phyloP scores from a whole-genome alignment of 768 basidiomycete genomes.

The Suillus subluteus region DNA sequence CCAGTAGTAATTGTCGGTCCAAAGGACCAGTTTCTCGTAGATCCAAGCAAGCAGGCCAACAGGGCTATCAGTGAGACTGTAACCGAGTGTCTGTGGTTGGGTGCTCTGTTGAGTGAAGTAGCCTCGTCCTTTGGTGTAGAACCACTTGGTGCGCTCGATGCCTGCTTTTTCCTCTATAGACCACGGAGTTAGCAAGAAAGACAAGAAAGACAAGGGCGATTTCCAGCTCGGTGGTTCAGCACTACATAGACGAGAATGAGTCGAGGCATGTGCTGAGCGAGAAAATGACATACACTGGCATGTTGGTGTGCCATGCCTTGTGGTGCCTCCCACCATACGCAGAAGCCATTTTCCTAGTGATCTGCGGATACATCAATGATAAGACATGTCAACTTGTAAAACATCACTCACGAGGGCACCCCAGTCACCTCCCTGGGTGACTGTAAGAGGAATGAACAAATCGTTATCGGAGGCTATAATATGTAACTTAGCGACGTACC shows the following conservation, averaged over 20 bases:
- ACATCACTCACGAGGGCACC: conserved; percentile 38
- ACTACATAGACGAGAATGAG: conserved; percentile 18
- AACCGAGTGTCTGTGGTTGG: conserved; percentile 57
- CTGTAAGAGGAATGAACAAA: conserved; percentile 28
- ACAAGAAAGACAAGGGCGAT: conserved; percentile 34
- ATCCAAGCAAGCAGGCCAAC: conserved; percentile 57
- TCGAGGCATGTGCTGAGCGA: not conserved
- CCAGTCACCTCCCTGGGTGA: conserved; percentile 55
- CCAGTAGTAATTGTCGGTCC: conserved; percentile 60
- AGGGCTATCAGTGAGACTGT: conserved; percentile 59
- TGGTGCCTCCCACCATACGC: conserved; percentile 43
- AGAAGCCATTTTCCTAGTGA: conserved; percentile 37
- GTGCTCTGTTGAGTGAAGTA: conserved; percentile 41
- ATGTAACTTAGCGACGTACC: conserved; percentile 2
- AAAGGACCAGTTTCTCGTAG: conserved; percentile 53
- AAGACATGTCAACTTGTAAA: not conserved
- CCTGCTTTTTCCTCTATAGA: conserved; percentile 30
- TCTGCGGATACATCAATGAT: conserved; percentile 26
- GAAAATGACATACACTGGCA: conserved; percentile 37
- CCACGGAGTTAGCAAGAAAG: conserved; percentile 31
- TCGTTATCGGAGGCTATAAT: not conserved
- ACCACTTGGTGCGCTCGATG: conserved; percentile 23
- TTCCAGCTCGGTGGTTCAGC: conserved; percentile 25
- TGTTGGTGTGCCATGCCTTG: conserved; percentile 58
- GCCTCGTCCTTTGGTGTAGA: conserved; percentile 29